Evolutionary conservation across 2,329 filamentous ascomycete species (phyloP).

Genomic region (Exophiala spinifera): DNA sequence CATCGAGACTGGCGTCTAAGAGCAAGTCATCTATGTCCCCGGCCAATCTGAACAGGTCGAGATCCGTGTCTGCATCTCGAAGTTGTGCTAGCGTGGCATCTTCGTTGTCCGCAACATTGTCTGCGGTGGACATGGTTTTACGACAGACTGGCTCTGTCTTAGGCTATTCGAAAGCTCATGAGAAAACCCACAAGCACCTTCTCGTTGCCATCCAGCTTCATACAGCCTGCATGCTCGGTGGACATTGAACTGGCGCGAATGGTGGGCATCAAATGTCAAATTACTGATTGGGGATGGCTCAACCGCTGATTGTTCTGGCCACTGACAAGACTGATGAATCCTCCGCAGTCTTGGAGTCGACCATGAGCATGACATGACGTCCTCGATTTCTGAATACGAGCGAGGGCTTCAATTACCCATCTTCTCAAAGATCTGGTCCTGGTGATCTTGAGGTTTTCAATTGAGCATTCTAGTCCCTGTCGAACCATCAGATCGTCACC

Average conservation of each 20-base stretch:
- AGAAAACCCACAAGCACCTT: neutral
- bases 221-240: too few species aligned
- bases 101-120: constrained; percentile 2
- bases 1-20: constrained; percentile 76
- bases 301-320: neutral
- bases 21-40: constrained; percentile 62
- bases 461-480: too few species aligned
- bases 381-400: constrained; percentile 6
- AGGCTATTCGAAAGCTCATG: neutral
- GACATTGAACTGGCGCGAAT: neutral
- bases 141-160: neutral
- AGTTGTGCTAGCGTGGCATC: constrained; percentile 25
- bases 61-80: constrained; percentile 43
- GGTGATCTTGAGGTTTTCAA: too few species aligned
- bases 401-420: neutral
- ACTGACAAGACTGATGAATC: neutral
- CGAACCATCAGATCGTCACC: neutral
- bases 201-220: neutral
- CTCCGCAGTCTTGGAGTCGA: neutral
- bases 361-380: constrained; percentile 8
- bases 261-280: neutral
- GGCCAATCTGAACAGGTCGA: constrained; percentile 61
- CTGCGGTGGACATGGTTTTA: constrained; percentile 10
- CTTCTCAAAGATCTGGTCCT: too few species aligned
- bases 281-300: neutral